Percentiles rank a stretch among this genome's conserved stretches.
phyloP scores from a whole-genome alignment of 495 filamentous ascomycete species.

The Xylaria castorea region DNA sequence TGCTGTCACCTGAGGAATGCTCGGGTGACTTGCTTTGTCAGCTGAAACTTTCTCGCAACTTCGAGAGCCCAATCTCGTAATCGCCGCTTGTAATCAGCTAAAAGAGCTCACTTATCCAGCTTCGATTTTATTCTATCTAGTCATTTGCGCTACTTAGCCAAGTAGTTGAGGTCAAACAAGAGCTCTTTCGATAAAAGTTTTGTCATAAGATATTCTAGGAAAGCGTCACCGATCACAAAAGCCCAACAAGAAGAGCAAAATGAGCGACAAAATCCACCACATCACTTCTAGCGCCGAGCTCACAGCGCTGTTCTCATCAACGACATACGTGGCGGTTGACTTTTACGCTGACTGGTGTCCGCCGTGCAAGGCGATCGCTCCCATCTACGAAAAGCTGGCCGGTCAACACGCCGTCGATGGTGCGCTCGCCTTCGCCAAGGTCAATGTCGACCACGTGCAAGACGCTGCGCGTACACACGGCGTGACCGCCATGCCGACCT shows the following conservation, averaged over 20 bases:
- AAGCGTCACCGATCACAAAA: background rate
- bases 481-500: conserved; percentile 75
- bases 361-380: conserved; percentile 72
- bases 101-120: background rate
- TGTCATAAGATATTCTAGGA: background rate
- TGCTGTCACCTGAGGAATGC: background rate
- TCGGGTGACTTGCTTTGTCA: background rate
- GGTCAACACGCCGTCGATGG: conserved; percentile 47
- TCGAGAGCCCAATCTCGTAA: conserved; percentile 5
- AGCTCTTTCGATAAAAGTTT: background rate
- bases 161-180: background rate
- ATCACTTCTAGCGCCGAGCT: conserved; percentile 44
- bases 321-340: conserved; percentile 53
- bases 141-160: background rate
- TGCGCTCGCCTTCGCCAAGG: conserved; percentile 63
- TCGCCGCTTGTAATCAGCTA: background rate
- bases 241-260: conserved; percentile 10
- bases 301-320: conserved; percentile 39
- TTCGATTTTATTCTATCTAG: background rate
- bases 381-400: conserved; percentile 62
- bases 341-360: conserved; percentile 71
- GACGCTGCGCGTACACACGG: conserved; percentile 55
- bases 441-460: conserved; percentile 61
- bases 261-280: conserved; percentile 37
- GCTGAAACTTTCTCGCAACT: conserved; percentile 20